phyloP scores from a whole-genome alignment of 1,139 yeast genomes.

The Nakaseomyces bracarensis region DNA sequence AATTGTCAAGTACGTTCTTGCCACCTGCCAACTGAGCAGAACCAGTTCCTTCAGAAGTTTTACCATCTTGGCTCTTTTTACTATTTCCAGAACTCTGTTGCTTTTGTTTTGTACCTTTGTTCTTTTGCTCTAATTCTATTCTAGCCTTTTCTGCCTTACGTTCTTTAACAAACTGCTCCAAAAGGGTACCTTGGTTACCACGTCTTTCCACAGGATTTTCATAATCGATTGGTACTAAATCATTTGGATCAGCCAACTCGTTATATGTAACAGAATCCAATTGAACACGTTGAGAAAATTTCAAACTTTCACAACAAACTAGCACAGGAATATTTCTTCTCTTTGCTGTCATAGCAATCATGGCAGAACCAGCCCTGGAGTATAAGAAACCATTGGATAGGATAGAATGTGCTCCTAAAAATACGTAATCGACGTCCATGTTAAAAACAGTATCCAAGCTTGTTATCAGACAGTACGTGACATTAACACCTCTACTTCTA shows the following conservation, averaged over 20 bases:
- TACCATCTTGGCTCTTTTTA: constrained; percentile 10
- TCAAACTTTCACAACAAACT: constrained; percentile 91
- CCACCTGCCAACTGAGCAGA: constrained; percentile 14
- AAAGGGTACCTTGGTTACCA: constrained; percentile 45
- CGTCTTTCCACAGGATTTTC: constrained; percentile 49
- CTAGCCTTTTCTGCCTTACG: constrained; percentile 26
- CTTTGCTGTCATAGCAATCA: constrained; percentile 86
- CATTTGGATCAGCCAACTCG: constrained; percentile 84
- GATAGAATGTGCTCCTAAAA: constrained; percentile 96
- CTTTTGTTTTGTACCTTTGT: constrained; percentile 18
- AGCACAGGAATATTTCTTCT: constrained; percentile 85
- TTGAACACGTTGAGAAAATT: constrained; percentile 92
- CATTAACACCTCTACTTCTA: constrained; percentile 49
- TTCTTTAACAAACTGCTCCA: constrained; percentile 56
- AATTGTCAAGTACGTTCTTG: constrained; percentile 45
- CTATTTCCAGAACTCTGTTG: constrained; percentile 9
- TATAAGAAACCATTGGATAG: constrained; percentile 87
- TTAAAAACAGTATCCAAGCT: constrained; percentile 75
- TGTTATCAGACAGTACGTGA: constrained; percentile 69
- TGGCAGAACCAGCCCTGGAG: constrained; percentile 91
- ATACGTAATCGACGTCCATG: constrained; percentile 82
- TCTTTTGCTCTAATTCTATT: constrained; percentile 23
- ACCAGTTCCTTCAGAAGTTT: constrained; percentile 15
- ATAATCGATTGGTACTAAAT: constrained; percentile 44
- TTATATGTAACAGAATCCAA: constrained; percentile 89